These are phyloP conservation scores for Fusarium sp. DNA, from an alignment of 2,329 filamentous ascomycete species.

Conservation along the genomic window DNA sequence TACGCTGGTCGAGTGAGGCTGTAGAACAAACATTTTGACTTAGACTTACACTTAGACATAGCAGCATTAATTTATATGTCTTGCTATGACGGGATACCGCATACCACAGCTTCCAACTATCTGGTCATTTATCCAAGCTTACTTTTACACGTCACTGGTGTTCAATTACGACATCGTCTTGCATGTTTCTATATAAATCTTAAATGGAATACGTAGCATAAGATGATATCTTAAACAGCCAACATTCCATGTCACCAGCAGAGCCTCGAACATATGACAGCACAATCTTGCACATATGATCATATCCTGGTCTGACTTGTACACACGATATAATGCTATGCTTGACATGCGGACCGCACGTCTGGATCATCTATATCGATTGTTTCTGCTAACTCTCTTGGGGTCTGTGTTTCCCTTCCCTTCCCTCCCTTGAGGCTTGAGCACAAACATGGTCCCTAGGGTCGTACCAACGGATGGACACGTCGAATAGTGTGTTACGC, in stretches of 20 bases:
- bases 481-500: slow-evolving; percentile 29
- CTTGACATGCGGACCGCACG: slow-evolving; percentile 1
- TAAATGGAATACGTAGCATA: neutral
- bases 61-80: slow-evolving; percentile 36
- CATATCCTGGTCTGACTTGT: neutral
- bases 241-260: slow-evolving; percentile 5
- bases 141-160: slow-evolving; percentile 18
- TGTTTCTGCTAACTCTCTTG: slow-evolving; percentile 14
- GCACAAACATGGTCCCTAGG: slow-evolving; percentile 23
- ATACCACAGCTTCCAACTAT: slow-evolving; percentile 31
- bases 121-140: slow-evolving; percentile 16
- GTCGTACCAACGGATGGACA: slow-evolving; percentile 39
- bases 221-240: neutral
- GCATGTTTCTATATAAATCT: slow-evolving; percentile 4
- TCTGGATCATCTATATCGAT: slow-evolving; percentile 5
- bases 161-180: slow-evolving; percentile 4
- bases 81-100: slow-evolving; percentile 28
- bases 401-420: slow-evolving; percentile 23
- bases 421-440: slow-evolving; percentile 6
- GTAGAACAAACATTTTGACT: slow-evolving; percentile 5
- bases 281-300: slow-evolving; percentile 1
- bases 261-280: neutral
- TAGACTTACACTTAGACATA: slow-evolving; percentile 11
- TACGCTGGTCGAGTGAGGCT: slow-evolving; percentile 40
- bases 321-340: slow-evolving; percentile 7